Evolutionary conservation across 352 stramenopile genomes (phyloP).

Genomic region (Globisporangium takayamanum): DNA sequence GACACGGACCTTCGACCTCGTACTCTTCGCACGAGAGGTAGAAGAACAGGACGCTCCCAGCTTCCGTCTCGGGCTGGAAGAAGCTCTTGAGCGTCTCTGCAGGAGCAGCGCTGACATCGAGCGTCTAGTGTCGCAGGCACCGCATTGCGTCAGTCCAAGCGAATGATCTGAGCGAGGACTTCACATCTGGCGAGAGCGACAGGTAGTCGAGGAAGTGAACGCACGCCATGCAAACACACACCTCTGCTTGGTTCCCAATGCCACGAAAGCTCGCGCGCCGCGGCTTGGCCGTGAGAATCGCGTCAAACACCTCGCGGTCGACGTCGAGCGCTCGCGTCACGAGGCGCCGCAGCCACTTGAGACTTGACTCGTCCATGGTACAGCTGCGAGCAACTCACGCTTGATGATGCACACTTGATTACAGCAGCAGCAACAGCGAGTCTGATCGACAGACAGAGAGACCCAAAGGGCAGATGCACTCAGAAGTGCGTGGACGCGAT

Average conservation of each 20-base stretch:
- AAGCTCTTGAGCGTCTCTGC: conserved; percentile 44
- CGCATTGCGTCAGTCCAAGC: neutral
- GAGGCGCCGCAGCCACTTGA: conserved; percentile 58
- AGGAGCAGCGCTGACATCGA: conserved; percentile 19
- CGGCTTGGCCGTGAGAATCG: conserved; percentile 31
- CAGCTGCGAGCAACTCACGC: neutral
- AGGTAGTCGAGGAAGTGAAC: neutral
- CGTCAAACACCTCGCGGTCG: conserved; percentile 46
- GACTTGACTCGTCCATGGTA: conserved; percentile 45
- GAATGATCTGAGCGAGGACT: neutral
- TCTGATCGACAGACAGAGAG: neutral
- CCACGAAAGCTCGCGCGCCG: conserved; percentile 21
- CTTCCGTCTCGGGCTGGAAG: conserved; percentile 43
- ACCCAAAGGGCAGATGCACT: too few relatives aligned
- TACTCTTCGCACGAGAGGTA: conserved; percentile 57
- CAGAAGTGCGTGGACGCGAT: too few relatives aligned
- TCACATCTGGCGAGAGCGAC: neutral
- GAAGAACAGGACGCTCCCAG: conserved; percentile 76
- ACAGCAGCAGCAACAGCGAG: neutral
- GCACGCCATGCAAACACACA: conserved; percentile 4
- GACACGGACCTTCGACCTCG: conserved; percentile 45
- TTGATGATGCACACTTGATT: neutral
- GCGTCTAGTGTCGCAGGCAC: conserved; percentile 4
- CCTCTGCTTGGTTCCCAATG: conserved; percentile 32
- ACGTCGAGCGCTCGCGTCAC: conserved; percentile 55